Conservation (phyloP, 129 eudicot species). For the Arctium minus region DNA sequence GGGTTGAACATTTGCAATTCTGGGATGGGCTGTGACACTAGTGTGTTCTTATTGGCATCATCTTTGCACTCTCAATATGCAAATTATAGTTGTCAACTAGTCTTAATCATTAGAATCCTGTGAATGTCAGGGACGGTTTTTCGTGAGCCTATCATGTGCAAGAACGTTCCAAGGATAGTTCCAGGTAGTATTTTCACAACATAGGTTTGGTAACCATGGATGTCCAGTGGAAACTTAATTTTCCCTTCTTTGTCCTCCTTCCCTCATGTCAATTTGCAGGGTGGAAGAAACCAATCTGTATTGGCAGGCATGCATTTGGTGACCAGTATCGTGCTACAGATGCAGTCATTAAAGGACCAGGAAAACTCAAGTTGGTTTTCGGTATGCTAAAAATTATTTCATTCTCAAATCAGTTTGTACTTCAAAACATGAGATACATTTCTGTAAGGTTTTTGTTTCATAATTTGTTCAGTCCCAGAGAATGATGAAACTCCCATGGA, state of each 20-base stretch:
- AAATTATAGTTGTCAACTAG: neutral
- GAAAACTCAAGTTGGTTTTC: slow-evolving; percentile 93
- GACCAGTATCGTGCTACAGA: slow-evolving; percentile 99
- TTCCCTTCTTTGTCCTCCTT: neutral
- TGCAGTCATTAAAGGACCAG: slow-evolving; percentile 69
- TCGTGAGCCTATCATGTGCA: slow-evolving; percentile 91
- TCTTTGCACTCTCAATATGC: neutral
- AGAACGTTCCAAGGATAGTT: slow-evolving; percentile 80
- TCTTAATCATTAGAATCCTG: slow-evolving; percentile 12
- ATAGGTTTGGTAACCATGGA: slow-evolving; percentile 16
- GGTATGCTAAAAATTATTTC: slow-evolving; percentile 37
- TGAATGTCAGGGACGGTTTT: slow-evolving; percentile 75
- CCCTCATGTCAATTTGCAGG: slow-evolving; percentile 41
- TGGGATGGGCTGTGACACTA: neutral
- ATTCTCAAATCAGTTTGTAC: neutral
- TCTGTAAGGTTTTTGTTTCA: slow-evolving; percentile 5
- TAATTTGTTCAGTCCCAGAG: slow-evolving; percentile 62
- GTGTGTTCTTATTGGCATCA: neutral
- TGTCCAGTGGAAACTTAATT: neutral
- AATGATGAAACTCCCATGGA: slow-evolving; percentile 67
- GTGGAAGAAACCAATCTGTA: slow-evolving; percentile 93
- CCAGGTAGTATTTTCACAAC: slow-evolving; percentile 46
- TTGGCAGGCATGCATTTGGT: slow-evolving; percentile 98
- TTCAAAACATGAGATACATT: neutral
- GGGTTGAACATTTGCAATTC: neutral